These are phyloP conservation scores for Fraxinus paxiana DNA, from an alignment of 305 asterid genomes.

Conservation along the genomic window DNA sequence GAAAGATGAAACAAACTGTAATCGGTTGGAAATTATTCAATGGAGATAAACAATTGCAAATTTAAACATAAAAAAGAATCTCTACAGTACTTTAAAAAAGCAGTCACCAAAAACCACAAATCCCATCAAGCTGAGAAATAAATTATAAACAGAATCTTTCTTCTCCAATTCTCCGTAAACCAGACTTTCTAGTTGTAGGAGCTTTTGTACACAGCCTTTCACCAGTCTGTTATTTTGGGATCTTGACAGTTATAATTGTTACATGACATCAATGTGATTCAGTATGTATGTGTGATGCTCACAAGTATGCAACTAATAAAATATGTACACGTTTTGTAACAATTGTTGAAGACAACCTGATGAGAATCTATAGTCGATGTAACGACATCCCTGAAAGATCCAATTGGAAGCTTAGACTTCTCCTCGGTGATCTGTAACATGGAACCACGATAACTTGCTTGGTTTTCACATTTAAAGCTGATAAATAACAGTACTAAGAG, in stretches of 20 bases:
- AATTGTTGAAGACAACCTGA: slow-evolving; percentile 54
- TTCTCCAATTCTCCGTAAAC: neutral
- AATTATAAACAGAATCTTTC: neutral
- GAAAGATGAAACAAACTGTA: slow-evolving; percentile 19
- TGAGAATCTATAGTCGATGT: slow-evolving; percentile 60
- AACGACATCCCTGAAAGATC: slow-evolving; percentile 67
- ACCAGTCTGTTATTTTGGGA: neutral
- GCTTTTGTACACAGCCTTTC: slow-evolving; percentile 5
- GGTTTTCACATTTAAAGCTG: slow-evolving; percentile 1
- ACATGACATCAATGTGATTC: slow-evolving; percentile 3
- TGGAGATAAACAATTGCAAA: slow-evolving; percentile 6
- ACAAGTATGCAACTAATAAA: slow-evolving; percentile 7
- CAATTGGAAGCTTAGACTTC: slow-evolving; percentile 85
- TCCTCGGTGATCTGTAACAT: slow-evolving; percentile 50
- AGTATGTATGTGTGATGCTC: neutral
- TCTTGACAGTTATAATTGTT: neutral
- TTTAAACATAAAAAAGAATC: neutral
- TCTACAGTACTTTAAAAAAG: neutral
- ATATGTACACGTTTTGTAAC: neutral
- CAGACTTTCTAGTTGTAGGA: neutral
- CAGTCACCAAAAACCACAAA: neutral
- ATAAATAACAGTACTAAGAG: neutral
- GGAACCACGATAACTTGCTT: slow-evolving; percentile 11
- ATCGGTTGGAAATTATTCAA: neutral
- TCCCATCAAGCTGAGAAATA: slow-evolving; percentile 5